These are phyloP conservation scores for Phialophora verrucosa DNA, from an alignment of 2,329 filamentous ascomycete species.

Conservation along the genomic window DNA sequence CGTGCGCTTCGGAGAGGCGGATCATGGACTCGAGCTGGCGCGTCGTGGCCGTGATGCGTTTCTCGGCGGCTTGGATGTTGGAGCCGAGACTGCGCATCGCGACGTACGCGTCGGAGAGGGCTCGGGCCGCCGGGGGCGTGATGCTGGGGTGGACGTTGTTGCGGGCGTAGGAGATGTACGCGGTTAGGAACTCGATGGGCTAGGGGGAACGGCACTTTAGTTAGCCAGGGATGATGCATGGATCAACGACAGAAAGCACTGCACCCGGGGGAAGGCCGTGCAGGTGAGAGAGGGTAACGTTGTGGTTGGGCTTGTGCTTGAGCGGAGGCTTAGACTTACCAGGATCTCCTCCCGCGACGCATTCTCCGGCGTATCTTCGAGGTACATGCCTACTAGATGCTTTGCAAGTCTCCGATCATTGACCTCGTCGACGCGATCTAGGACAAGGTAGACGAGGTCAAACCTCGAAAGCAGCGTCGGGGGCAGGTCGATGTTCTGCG, in stretches of 20 bases:
- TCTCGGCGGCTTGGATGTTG: constrained; percentile 84
- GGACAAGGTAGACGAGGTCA: constrained; percentile 93
- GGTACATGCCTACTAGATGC: constrained; percentile 93
- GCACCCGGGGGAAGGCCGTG: not conserved
- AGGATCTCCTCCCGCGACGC: constrained; percentile 78
- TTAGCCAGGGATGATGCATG: not conserved
- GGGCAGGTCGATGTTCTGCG: constrained; percentile 96
- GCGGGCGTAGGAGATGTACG: constrained; percentile 96
- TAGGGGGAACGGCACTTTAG: constrained; percentile 45
- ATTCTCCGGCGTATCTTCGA: constrained; percentile 91
- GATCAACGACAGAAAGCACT: not conserved
- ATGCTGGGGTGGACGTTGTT: constrained; percentile 82
- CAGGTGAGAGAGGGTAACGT: not conserved
- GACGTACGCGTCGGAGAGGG: constrained; percentile 85
- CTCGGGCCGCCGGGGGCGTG: constrained; percentile 77
- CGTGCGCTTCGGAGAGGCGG: constrained; percentile 91
- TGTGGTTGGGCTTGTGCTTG: not conserved
- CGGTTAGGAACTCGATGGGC: constrained; percentile 93
- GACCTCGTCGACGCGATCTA: constrained; percentile 91
- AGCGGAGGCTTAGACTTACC: constrained; percentile 58
- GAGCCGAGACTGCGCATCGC: constrained; percentile 93
- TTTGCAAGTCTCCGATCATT: constrained; percentile 86
- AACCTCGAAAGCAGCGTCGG: constrained; percentile 95
- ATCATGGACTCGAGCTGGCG: constrained; percentile 98
- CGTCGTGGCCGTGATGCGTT: constrained; percentile 96